These are phyloP conservation scores for Tubosaeta brunneosetosa DNA, from an alignment of 768 basidiomycete genomes.

Conservation along the genomic window DNA sequence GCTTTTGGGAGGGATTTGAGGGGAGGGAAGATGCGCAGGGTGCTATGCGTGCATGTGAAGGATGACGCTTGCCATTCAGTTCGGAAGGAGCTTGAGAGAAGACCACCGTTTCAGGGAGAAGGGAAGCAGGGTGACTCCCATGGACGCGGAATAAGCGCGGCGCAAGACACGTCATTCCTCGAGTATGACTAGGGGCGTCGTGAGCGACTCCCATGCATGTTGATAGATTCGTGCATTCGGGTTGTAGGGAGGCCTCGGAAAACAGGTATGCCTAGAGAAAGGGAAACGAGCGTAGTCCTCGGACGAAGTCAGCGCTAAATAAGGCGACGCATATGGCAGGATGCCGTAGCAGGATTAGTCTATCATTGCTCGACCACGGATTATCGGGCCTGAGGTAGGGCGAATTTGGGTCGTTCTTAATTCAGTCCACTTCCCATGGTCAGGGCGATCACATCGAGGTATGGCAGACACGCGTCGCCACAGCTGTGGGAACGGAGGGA, in stretches of 20 bases:
- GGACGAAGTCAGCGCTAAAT: constrained; percentile 8
- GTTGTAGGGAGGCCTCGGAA: not conserved
- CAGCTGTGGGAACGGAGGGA: constrained; percentile 6
- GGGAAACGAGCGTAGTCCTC: constrained; percentile 2
- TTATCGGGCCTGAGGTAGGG: constrained; percentile 2
- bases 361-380: constrained; percentile 1
- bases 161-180: not conserved
- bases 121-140: constrained; percentile 14
- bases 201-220: not conserved
- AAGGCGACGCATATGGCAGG: not conserved
- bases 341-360: not conserved
- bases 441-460: constrained; percentile 9
- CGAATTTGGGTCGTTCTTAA: not conserved
- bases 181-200: constrained; percentile 1
- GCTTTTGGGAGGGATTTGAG: constrained; percentile 1
- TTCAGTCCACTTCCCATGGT: constrained; percentile 12
- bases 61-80: constrained; percentile 11
- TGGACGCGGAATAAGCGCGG: constrained; percentile 4
- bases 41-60: constrained; percentile 6
- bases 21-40: constrained; percentile 5
- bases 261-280: not conserved
- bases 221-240: not conserved
- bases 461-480: not conserved
- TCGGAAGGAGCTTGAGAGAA: constrained; percentile 24
- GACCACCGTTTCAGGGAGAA: constrained; percentile 7